Evolutionary conservation across 2,329 filamentous ascomycete species (phyloP).

Genomic region (Pyrenophora seminiperda): DNA sequence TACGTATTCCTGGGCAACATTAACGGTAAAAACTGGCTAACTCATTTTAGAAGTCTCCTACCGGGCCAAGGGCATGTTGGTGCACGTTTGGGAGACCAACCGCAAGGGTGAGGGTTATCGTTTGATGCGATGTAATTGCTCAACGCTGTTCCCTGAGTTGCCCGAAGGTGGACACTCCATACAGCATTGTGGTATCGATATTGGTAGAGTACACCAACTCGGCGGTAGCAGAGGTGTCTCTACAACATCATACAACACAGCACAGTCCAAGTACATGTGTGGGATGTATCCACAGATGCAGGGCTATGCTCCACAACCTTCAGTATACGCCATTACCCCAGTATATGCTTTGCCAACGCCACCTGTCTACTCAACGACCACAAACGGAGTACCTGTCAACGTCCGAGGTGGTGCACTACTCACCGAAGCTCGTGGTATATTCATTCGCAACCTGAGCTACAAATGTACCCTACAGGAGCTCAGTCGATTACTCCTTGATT

Average conservation of each 20-base stretch:
- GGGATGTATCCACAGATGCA: constrained; percentile 27
- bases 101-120: constrained; percentile 33
- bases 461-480: constrained; percentile 35
- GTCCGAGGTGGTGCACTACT: constrained; percentile 42
- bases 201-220: constrained; percentile 33
- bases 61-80: constrained; percentile 31
- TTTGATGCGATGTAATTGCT: constrained; percentile 46
- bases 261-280: constrained; percentile 31
- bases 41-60: constrained; percentile 25
- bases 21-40: constrained; percentile 1
- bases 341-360: constrained; percentile 23
- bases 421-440: constrained; percentile 47
- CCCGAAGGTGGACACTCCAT: constrained; percentile 35
- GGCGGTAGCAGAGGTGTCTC: constrained; percentile 13
- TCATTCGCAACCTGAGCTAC: constrained; percentile 42
- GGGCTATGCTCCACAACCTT: constrained; percentile 21
- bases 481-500: constrained; percentile 33
- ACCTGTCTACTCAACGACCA: constrained; percentile 39
- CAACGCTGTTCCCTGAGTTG: constrained; percentile 30
- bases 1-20: constrained; percentile 16
- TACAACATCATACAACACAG: constrained; percentile 22
- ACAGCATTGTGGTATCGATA: constrained; percentile 38
- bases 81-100: constrained; percentile 43
- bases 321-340: constrained; percentile 23
- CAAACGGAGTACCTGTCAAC: constrained; percentile 45